Conservation (phyloP, 805 yeast genomes). For the Vanderwaltozyma yarrowii region DNA sequence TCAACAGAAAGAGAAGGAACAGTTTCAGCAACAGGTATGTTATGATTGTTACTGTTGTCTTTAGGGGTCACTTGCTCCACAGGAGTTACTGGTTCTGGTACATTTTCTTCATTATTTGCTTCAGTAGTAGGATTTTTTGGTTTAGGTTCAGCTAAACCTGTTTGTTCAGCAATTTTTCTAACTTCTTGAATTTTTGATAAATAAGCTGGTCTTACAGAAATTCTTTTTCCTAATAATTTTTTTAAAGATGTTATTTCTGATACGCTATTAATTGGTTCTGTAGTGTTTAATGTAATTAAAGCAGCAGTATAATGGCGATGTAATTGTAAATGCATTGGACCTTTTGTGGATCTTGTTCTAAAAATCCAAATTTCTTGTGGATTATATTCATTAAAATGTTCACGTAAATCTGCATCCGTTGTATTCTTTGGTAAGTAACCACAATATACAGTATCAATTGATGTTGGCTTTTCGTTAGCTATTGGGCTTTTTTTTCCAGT, state of each 20-base stretch:
- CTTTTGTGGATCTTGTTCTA: constrained; percentile 28
- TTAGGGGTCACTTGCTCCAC: too few relatives aligned
- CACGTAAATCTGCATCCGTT: constrained; percentile 37
- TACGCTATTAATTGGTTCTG: constrained; percentile 35
- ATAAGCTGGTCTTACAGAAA: constrained; percentile 33
- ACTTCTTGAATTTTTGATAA: constrained; percentile 37
- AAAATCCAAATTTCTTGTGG: constrained; percentile 41
- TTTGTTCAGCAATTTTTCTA: constrained; percentile 26
- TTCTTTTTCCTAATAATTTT: constrained; percentile 30
- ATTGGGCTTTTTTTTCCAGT: background rate
- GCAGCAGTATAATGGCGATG: constrained; percentile 38
- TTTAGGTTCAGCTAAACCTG: constrained; percentile 1
- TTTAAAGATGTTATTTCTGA: constrained; percentile 30
- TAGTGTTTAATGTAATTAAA: constrained; percentile 38
- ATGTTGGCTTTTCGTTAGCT: constrained; percentile 14
- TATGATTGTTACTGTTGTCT: too few relatives aligned
- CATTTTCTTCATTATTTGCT: too few relatives aligned
- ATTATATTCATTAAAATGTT: constrained; percentile 34
- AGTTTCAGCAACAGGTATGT: too few relatives aligned
- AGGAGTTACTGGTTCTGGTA: background rate
- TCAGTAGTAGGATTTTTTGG: too few relatives aligned
- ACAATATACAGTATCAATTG: constrained; percentile 39
- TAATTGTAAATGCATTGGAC: constrained; percentile 11
- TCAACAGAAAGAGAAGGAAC: too few relatives aligned
- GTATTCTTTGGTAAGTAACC: constrained; percentile 31